phyloP scores from a whole-genome alignment of 495 filamentous ascomycete genomes.

The Corynascus novoguineensis region DNA sequence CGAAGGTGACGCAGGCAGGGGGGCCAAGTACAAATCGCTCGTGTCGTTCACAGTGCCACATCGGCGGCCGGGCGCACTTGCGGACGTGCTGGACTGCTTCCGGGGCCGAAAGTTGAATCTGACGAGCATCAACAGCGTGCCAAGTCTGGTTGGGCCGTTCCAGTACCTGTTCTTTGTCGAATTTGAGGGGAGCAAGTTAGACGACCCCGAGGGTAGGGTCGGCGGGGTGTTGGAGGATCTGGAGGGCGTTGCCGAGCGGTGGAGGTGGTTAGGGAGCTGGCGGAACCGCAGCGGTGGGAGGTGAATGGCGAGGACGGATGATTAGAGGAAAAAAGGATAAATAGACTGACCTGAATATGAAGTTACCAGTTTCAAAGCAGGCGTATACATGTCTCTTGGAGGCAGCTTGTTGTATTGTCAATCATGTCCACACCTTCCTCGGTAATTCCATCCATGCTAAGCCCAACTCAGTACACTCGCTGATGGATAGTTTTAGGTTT shows the following conservation, averaged over 20 bases:
- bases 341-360: too few relatives aligned
- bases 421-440: too few relatives aligned
- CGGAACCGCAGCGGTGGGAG: constrained; percentile 32
- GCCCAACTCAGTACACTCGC: too few relatives aligned
- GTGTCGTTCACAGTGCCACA: constrained; percentile 80
- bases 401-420: too few relatives aligned
- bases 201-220: constrained; percentile 48
- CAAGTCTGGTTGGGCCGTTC: constrained; percentile 70
- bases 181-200: constrained; percentile 56
- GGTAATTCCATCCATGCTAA: too few relatives aligned
- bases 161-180: constrained; percentile 95
- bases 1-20: constrained; percentile 8
- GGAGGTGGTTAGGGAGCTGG: constrained; percentile 55
- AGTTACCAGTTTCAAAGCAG: too few relatives aligned
- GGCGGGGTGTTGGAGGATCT: constrained; percentile 43
- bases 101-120: constrained; percentile 66
- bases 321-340: too few relatives aligned
- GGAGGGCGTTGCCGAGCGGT: constrained; percentile 37
- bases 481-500: too few relatives aligned
- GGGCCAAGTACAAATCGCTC: constrained; percentile 56
- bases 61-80: constrained; percentile 69
- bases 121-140: constrained; percentile 83
- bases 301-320: background rate
- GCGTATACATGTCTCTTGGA: too few relatives aligned
- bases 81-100: constrained; percentile 74